Conservation (phyloP, 192 early-diverging fungal species). For the Coemansia sp. region DNA sequence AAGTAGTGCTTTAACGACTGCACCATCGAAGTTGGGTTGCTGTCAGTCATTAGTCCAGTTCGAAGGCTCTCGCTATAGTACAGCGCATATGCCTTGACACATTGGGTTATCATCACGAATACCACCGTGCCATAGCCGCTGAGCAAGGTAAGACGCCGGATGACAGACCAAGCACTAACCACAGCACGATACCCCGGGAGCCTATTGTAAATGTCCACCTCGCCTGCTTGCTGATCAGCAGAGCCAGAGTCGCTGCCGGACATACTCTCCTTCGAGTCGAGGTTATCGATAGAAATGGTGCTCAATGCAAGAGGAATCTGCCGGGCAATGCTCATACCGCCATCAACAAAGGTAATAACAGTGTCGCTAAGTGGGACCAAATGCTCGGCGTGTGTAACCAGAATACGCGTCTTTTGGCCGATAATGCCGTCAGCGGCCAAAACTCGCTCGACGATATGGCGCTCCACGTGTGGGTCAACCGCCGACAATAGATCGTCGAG, state of each 20-base stretch:
- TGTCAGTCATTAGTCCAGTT: constrained; percentile 27
- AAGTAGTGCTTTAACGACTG: constrained; percentile 33
- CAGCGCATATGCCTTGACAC: constrained; percentile 10
- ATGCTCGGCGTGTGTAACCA: constrained; percentile 60
- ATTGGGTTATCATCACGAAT: constrained; percentile 6
- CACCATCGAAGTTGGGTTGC: constrained; percentile 22
- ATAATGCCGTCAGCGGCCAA: constrained; percentile 36
- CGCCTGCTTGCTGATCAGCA: neutral
- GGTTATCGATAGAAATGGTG: neutral
- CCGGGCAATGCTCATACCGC: neutral
- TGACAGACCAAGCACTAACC: neutral
- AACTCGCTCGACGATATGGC: constrained; percentile 58
- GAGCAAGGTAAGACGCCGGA: constrained; percentile 7
- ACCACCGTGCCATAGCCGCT: constrained; percentile 24
- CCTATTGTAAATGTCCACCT: neutral
- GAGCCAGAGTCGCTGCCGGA: neutral
- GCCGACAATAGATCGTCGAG: constrained; percentile 74
- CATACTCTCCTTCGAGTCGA: neutral
- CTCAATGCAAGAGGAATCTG: constrained; percentile 12
- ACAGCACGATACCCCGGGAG: neutral
- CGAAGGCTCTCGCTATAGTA: constrained; percentile 25
- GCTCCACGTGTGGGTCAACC: constrained; percentile 64
- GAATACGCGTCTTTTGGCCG: constrained; percentile 49
- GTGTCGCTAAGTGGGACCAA: constrained; percentile 25
- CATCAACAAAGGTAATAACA: constrained; percentile 22